These are phyloP conservation scores for Saccharomycopsis schoenii DNA, from an alignment of 805 yeast species.

Conservation along the genomic window DNA sequence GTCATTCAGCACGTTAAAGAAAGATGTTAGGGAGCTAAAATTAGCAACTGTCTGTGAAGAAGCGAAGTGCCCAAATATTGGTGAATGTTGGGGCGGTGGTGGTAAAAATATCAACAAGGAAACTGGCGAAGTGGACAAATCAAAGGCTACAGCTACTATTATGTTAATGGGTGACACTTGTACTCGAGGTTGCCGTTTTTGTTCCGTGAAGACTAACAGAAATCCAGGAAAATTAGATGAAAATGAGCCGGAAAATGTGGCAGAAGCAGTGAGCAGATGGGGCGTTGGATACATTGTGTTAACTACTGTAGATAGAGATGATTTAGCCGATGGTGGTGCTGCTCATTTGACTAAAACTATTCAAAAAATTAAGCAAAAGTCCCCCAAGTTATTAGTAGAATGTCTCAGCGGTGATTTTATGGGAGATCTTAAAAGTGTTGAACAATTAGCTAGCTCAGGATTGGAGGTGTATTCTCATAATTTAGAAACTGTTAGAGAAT, in stretches of 20 bases:
- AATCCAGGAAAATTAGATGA: constrained; percentile 87
- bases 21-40: constrained; percentile 80
- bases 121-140: constrained; percentile 31
- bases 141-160: constrained; percentile 93
- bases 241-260: constrained; percentile 94
- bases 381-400: constrained; percentile 88
- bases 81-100: constrained; percentile 99
- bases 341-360: constrained; percentile 87
- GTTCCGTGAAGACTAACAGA: constrained; percentile 91
- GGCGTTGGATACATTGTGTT: constrained; percentile 95
- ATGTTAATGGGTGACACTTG: constrained; percentile 98
- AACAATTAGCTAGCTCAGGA: constrained; percentile 73
- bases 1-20: constrained; percentile 67
- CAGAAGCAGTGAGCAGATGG: constrained; percentile 96
- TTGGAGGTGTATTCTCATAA: constrained; percentile 96
- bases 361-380: constrained; percentile 67
- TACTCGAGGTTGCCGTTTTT: constrained; percentile 97
- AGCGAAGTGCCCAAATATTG: constrained; percentile 98
- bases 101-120: constrained; percentile 29
- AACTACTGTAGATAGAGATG: constrained; percentile 97
- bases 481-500: constrained; percentile 88
- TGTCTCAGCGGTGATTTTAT: constrained; percentile 91
- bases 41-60: constrained; percentile 96
- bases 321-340: constrained; percentile 87
- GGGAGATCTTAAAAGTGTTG: constrained; percentile 78